Conservation (phyloP, 129 eudicot species). For the Escallonia rubra region DNA sequence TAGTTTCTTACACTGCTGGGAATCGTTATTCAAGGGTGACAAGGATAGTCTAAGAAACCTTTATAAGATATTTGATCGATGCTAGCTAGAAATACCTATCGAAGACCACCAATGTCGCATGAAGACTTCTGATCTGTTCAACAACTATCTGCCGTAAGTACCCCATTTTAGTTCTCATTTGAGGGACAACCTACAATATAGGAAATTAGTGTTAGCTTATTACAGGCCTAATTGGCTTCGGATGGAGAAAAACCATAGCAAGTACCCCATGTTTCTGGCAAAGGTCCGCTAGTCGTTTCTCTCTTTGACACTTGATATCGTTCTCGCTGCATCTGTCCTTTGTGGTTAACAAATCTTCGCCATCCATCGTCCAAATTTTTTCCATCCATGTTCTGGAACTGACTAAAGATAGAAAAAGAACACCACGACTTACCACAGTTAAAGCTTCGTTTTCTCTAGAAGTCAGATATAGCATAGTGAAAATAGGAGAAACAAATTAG, state of each 20-base stretch:
- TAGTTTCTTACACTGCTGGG: too few relatives aligned
- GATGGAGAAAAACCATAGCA: too few relatives aligned
- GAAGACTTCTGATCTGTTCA: background rate
- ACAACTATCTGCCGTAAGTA: background rate
- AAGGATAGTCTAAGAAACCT: too few relatives aligned
- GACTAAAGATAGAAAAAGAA: background rate
- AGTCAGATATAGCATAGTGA: too few relatives aligned
- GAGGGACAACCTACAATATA: background rate
- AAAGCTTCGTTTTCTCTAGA: too few relatives aligned
- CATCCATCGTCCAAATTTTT: background rate
- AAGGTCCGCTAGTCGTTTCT: background rate
- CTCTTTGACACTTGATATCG: too few relatives aligned
- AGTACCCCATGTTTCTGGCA: background rate
- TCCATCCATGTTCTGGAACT: background rate
- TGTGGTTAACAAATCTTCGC: background rate
- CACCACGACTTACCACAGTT: too few relatives aligned
- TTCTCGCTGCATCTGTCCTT: background rate
- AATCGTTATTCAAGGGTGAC: too few relatives aligned
- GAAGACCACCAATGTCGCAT: background rate
- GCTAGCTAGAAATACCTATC: background rate
- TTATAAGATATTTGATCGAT: too few relatives aligned
- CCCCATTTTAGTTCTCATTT: background rate
- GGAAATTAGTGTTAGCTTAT: background rate
- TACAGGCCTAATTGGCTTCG: too few relatives aligned
- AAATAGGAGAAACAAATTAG: too few relatives aligned